These are phyloP conservation scores for Boletus tomentosulus DNA, from an alignment of 768 basidiomycete species.

Conservation along the genomic window DNA sequence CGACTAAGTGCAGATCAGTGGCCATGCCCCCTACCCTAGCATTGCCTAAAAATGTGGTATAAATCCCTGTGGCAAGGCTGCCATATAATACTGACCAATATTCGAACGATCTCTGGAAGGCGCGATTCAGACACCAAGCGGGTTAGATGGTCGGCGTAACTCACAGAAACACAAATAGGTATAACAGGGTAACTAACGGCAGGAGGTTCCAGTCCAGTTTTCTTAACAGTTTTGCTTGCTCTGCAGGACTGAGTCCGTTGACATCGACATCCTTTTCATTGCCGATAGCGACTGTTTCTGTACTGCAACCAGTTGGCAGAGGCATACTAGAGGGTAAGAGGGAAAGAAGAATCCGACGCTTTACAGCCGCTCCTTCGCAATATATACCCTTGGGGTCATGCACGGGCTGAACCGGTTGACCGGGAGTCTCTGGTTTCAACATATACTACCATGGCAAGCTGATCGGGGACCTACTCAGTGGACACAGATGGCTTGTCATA, in stretches of 20 bases:
- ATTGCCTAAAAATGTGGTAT: background rate
- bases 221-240: background rate
- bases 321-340: background rate
- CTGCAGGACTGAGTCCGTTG: background rate
- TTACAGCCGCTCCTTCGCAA: background rate
- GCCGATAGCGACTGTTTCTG: background rate
- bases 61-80: background rate
- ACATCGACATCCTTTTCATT: background rate
- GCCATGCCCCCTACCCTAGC: slow-evolving; percentile 1
- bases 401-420: background rate
- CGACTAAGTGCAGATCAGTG: background rate
- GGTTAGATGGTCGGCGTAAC: background rate
- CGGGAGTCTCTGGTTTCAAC: background rate
- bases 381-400: background rate
- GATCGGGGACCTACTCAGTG: no score
- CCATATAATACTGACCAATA: background rate
- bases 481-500: no score
- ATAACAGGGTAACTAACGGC: background rate
- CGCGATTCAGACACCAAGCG: background rate
- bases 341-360: background rate
- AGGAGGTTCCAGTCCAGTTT: slow-evolving; percentile 2
- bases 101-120: background rate
- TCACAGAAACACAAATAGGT: slow-evolving; percentile 1
- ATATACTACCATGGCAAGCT: background rate
- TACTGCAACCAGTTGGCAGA: background rate